Percentiles rank a stretch among this genome's conserved stretches.
Conservation (phyloP, 2,329 filamentous ascomycete genomes). For the Xylariomycetidae sp. region DNA sequence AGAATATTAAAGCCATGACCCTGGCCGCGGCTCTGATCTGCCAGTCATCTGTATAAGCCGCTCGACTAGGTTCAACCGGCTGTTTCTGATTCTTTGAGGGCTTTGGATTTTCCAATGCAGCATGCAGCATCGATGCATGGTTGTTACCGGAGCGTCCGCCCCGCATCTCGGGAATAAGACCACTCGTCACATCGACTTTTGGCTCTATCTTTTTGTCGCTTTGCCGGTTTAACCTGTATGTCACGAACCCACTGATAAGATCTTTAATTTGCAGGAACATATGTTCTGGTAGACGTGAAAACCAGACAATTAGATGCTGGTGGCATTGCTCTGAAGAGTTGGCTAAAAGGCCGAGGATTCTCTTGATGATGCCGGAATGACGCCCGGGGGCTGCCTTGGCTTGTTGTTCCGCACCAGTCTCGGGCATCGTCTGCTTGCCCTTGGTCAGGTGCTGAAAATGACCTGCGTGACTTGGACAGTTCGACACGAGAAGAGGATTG, state of each 20-base stretch:
- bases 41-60: slow-evolving; percentile 75
- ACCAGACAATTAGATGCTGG: slow-evolving; percentile 72
- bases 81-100: slow-evolving; percentile 51
- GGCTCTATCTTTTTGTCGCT: slow-evolving; percentile 60
- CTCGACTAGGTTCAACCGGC: slow-evolving; percentile 48
- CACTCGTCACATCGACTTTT: slow-evolving; percentile 57
- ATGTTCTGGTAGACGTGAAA: slow-evolving; percentile 62
- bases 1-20: slow-evolving; percentile 75
- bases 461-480: slow-evolving; percentile 36
- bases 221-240: slow-evolving; percentile 70
- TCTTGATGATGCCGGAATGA: slow-evolving; percentile 80
- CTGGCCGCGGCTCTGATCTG: slow-evolving; percentile 77
- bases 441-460: slow-evolving; percentile 30
- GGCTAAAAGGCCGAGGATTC: slow-evolving; percentile 74
- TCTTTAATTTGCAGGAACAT: slow-evolving; percentile 74
- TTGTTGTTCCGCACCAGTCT: slow-evolving; percentile 12
- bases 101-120: slow-evolving; percentile 59
- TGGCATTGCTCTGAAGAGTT: slow-evolving; percentile 74
- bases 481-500: slow-evolving; percentile 68
- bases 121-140: slow-evolving; percentile 69
- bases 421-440: slow-evolving; percentile 9
- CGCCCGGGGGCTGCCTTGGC: slow-evolving; percentile 41
- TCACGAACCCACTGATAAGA: slow-evolving; percentile 71
- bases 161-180: slow-evolving; percentile 69
- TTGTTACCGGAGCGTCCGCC: slow-evolving; percentile 55